Base-by-base conservation (phyloP, 1,284 basidiomycete species). In the Fomitopsis palustris region DNA sequence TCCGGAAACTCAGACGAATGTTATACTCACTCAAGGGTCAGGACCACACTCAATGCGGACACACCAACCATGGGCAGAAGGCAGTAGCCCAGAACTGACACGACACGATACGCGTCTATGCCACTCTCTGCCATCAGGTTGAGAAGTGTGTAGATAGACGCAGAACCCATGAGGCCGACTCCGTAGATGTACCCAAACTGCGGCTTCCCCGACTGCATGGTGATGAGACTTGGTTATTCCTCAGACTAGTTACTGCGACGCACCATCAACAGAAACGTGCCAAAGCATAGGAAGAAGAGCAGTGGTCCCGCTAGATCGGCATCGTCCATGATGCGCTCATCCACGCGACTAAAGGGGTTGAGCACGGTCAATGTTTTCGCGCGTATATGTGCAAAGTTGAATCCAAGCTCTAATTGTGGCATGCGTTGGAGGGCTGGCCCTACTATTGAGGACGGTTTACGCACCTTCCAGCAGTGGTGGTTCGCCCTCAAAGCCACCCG, bases 111-210 rank as follows among this genome's bases (percentile, higher is more conserved):
- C 17, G 96, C 93, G 71, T 99, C 96, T 66, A 99, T 98, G 55
- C 92, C 93, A 52, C 87, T 87, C 73, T 95, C 92, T 35, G 93
- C 94, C 97, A 99, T 99, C 65, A 98, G 83, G 73, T 99, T 99
- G 67, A 99, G 86, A 57, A 99, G 88, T 49, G 88, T 86, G 80
- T 99, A 99, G 70, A 99, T 91, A 38, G 95, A 95, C n/a, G 87
- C 82, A 3, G 92, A 95, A 55, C 97, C 97, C 66, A 99, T 85
- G 14, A 98, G 83, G 53, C 93, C 96, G 62, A 99, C 93, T 54
- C 97, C 97, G 74, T 99, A 99, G 65, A 99, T 98, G 75, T 98
- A 98, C 31, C 94, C 95, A 75, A 99, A 99, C 73, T 98, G 97
- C 8, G 95, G 93, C 79, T 98, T 98, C 62, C 97, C 97, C 16